Base-by-base conservation (phyloP, 371 early-diverging fungal genomes). In the Funneliformis caledonium region DNA sequence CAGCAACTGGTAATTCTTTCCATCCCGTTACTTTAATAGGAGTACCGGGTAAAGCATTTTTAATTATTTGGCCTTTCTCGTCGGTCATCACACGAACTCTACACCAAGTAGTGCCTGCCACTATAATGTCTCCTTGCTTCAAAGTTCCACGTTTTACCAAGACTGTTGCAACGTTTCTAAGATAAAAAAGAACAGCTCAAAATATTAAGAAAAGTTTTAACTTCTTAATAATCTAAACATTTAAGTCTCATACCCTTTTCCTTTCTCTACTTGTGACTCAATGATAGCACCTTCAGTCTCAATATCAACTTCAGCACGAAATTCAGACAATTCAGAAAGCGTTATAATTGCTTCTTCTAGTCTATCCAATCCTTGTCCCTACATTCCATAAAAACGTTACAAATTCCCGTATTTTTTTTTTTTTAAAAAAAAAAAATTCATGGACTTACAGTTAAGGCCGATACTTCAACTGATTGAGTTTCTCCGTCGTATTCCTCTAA, bases 401-500 rank as follows among this genome's bases (percentile, higher is more conserved):
- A 26, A 26, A 26, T 26, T 26, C 26, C 26, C 26, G 26, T 26
- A n/a, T n/a, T n/a, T n/a, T n/a, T 50, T 26, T 47, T 73, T 52
- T 22, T 11, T 73, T 48, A 73, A 73, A 42, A 12, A 50, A 22
- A 31, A 22, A 31, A 26, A 26, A 26, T 26, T 26, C 26, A 26
- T 22, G 8, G 11, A 42, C 78, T 59, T 72, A 87, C 90, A 4
- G 94, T 98, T 69, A 96, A 82, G 6, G 94, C 97, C 2, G 97
- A 96, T 0, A 98, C 93, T 82, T 95, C 91, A 5, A 98, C 95
- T 12, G 91, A 90, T 52, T 95, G 97, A 10, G 96, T 92, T 68
- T 98, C 98, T 16, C 99, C 99, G 19, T 97, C 98, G 75, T 93
- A 88, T n/a, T 96, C 97, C 84, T 98, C 99, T 16, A 96, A 86